Conservation (phyloP, 768 basidiomycete species). For the Xerocomellus chrysenteron region DNA sequence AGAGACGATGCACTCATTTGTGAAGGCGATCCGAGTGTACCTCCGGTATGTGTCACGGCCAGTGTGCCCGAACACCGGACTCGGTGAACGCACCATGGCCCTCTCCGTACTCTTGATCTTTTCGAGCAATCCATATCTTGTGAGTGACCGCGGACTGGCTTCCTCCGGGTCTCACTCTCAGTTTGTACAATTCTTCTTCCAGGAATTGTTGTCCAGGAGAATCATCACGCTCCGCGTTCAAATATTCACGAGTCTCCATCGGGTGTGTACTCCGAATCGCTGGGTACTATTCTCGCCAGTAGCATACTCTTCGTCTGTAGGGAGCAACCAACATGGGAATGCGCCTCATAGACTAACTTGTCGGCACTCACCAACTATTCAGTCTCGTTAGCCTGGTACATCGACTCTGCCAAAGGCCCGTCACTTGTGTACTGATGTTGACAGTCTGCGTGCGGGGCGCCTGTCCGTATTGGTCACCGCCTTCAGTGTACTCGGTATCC, state of each 20-base stretch:
- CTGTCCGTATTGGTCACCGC: constrained; percentile 55
- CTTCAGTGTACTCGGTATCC: constrained; percentile 34
- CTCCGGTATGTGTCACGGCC: no score
- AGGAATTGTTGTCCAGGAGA: constrained; percentile 77
- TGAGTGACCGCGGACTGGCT: constrained; percentile 71
- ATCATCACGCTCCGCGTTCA: constrained; percentile 53
- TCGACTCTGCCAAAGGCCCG: constrained; percentile 53
- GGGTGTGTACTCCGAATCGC: constrained; percentile 25
- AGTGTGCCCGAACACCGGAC: no score
- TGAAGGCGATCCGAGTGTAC: neutral
- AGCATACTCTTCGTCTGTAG: constrained; percentile 36
- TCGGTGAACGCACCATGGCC: constrained; percentile 54
- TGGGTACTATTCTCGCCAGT: constrained; percentile 41
- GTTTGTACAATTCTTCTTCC: constrained; percentile 82
- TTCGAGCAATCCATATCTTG: constrained; percentile 75
- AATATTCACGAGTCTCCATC: constrained; percentile 41
- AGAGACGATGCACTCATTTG: neutral
- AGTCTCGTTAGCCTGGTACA: constrained; percentile 41
- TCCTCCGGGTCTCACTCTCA: constrained; percentile 65
- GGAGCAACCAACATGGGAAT: constrained; percentile 21
- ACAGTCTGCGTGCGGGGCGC: constrained; percentile 67
- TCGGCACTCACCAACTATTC: constrained; percentile 33
- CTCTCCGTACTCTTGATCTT: constrained; percentile 51
- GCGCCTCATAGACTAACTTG: constrained; percentile 42
- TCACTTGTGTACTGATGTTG: constrained; percentile 68